These are phyloP conservation scores for Trichoderma erinaceum DNA, from an alignment of 495 filamentous ascomycete genomes.

Conservation along the genomic window DNA sequence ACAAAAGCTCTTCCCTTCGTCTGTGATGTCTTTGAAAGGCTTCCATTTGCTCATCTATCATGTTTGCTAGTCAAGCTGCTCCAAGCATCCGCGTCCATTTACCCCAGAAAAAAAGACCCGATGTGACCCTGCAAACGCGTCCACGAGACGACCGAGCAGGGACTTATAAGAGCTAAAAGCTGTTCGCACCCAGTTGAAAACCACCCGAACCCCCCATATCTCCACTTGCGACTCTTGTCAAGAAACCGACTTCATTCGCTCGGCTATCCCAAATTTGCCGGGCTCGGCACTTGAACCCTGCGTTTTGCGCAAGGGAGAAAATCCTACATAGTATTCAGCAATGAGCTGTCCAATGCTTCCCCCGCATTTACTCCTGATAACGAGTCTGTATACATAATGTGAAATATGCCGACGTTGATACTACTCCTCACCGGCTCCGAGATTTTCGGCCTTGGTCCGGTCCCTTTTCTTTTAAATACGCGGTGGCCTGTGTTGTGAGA, in stretches of 20 bases:
- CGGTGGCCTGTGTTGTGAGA: too few relatives aligned
- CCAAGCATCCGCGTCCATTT: not conserved
- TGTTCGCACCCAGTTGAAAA: not conserved
- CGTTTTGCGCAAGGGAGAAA: not conserved
- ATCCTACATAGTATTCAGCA: not conserved
- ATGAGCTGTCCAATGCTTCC: not conserved
- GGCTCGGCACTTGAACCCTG: slow-evolving; percentile 3
- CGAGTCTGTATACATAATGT: not conserved
- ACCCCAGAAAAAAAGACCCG: not conserved
- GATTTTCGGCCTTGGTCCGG: too few relatives aligned
- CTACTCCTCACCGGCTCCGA: not conserved
- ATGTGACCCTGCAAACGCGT: slow-evolving; percentile 5
- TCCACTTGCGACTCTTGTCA: not conserved
- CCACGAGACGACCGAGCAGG: slow-evolving; percentile 4
- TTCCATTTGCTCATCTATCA: not conserved
- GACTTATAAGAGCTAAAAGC: not conserved
- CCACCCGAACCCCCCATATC: not conserved
- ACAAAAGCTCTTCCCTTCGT: not conserved
- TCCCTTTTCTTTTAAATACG: too few relatives aligned
- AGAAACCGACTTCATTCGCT: not conserved
- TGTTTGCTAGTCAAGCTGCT: not conserved
- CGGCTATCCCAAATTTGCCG: not conserved
- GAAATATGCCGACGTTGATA: not conserved
- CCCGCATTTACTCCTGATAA: not conserved
- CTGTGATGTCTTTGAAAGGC: not conserved